A percentile compares a stretch with the other conserved stretches of the same genome.
phyloP scores from a whole-genome alignment of 2,329 filamentous ascomycete species.

The Colletotrichum sidae region DNA sequence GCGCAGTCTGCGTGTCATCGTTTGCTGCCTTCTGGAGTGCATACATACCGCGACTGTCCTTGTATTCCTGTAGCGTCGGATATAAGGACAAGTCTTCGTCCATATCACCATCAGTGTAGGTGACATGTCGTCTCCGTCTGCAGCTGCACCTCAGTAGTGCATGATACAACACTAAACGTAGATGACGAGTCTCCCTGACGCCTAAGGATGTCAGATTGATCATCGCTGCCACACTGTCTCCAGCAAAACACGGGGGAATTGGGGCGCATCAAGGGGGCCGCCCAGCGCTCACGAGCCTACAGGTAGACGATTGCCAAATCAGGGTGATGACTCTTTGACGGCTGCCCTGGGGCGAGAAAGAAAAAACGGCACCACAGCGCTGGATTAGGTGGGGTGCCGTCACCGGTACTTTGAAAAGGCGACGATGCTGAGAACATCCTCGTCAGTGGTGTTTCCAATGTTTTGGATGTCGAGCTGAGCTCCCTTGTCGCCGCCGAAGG shows the following conservation, averaged over 20 bases:
- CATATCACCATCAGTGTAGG: too few relatives aligned
- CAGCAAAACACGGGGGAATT: constrained; percentile 32
- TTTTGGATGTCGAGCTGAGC: background rate
- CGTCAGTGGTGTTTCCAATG: too few relatives aligned
- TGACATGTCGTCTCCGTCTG: too few relatives aligned
- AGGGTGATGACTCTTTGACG: constrained; percentile 33
- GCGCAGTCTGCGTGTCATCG: constrained; percentile 18
- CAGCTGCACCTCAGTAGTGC: too few relatives aligned
- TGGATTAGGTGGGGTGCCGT: constrained; percentile 14
- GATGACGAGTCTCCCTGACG: constrained; percentile 33
- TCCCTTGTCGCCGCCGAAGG: constrained; percentile 27
- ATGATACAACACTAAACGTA: background rate
- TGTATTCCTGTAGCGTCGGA: too few relatives aligned
- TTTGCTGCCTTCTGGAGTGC: constrained; percentile 1
- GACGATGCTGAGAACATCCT: too few relatives aligned
- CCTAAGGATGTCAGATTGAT: constrained; percentile 28
- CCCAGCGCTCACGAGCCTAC: constrained; percentile 9
- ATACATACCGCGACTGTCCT: background rate
- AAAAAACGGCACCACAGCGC: constrained; percentile 33
- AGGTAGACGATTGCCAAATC: constrained; percentile 19
- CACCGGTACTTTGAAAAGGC: background rate
- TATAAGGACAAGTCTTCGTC: too few relatives aligned
- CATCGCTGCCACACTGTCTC: constrained; percentile 21
- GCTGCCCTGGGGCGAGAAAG: constrained; percentile 27
- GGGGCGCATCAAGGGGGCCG: constrained; percentile 16